Base-by-base conservation (phyloP, 805 yeast species). In the Yarrowia porcina region DNA sequence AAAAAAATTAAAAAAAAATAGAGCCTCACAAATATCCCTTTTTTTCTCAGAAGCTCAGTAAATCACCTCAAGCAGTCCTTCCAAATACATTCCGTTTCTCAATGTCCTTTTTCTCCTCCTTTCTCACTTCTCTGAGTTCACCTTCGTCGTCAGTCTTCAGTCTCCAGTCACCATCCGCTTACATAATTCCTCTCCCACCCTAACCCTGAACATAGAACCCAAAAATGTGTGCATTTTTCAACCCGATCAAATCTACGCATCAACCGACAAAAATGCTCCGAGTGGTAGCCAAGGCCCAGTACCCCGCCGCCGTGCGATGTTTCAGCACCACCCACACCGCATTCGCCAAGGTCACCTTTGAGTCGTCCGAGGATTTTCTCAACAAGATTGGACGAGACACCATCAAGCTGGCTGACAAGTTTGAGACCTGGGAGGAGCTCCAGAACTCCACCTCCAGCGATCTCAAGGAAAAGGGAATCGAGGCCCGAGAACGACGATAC, bases 391-490 rank as follows among this genome's bases (percentile, higher is more conserved):
- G 98, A 2, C 84, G 97, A 66, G 82, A 83, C 65, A 77, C 85
- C 66, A 68, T 76, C 23, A 96, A 91, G 71, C 85, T 86, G 68
- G 76, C 78, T 4, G 96, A 87, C 44, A 71, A 79, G 10, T 87
- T 90, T 66, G 94, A 85, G 67, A 81, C 88, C 67, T 88, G 92
- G 92, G 79, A 83, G 11, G 80, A 82, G 67, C 81, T 93, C 64
- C 86, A 90, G 76, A 73, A 72, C 28, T 79, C 85, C 65, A 70
- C 80, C 21, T 80, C 90, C 3, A 69, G 72, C 60, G 76, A 77
- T 21, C 76, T 93, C 82, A 90, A 89, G 72, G 84, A 82, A 54
- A 80, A 84, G 72, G 97, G 97, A 17, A 78, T 93, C 33, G 93
- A 89, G 63, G 80, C 84, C 2, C 79, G 83, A 49, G 80, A 86